Evolutionary conservation across 2,329 filamentous ascomycete genomes (phyloP).

Genomic region (Ophiostoma fasciatum): DNA sequence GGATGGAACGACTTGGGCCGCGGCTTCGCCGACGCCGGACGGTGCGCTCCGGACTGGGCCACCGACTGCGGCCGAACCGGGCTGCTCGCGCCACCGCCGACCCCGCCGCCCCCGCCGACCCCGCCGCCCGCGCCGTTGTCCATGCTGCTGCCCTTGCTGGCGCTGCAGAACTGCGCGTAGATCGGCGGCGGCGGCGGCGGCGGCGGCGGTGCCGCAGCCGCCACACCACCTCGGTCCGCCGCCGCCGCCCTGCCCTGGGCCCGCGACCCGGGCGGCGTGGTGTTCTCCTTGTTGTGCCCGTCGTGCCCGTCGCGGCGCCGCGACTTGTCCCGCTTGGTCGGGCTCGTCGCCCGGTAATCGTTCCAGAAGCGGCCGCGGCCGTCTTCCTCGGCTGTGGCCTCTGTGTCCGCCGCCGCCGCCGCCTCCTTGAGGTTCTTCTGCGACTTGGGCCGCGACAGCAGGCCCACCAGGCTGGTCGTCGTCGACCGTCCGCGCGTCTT

Average conservation of each 20-base stretch:
- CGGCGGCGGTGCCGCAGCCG: conserved; percentile 17
- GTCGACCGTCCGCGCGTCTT: conserved; percentile 71
- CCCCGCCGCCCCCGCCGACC: too few relatives aligned
- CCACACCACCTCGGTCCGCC: too few relatives aligned
- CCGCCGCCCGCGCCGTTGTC: too few relatives aligned
- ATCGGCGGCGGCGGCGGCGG: conserved; percentile 48
- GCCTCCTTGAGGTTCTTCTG: conserved; percentile 47
- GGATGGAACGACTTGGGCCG: conserved; percentile 38
- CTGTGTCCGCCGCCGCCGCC: conserved; percentile 3
- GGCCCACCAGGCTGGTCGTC: conserved; percentile 62
- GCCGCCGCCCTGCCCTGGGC: conserved; percentile 16
- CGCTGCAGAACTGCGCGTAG: conserved; percentile 56
- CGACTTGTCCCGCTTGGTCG: conserved; percentile 16
- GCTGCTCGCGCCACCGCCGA: background rate
- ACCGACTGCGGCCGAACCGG: too few relatives aligned
- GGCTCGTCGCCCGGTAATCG: conserved; percentile 11
- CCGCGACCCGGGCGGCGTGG: conserved; percentile 40
- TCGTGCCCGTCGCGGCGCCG: background rate
- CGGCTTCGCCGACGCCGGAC: conserved; percentile 21
- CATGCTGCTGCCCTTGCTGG: conserved; percentile 6
- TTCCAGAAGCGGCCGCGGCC: conserved; percentile 6
- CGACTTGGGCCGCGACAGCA: conserved; percentile 63
- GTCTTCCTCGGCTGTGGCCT: conserved; percentile 20
- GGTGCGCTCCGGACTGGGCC: too few relatives aligned
- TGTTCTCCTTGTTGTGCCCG: conserved; percentile 69